phyloP scores from a whole-genome alignment of 2,329 filamentous ascomycete genomes.

The Colletotrichum chlorophyti region DNA sequence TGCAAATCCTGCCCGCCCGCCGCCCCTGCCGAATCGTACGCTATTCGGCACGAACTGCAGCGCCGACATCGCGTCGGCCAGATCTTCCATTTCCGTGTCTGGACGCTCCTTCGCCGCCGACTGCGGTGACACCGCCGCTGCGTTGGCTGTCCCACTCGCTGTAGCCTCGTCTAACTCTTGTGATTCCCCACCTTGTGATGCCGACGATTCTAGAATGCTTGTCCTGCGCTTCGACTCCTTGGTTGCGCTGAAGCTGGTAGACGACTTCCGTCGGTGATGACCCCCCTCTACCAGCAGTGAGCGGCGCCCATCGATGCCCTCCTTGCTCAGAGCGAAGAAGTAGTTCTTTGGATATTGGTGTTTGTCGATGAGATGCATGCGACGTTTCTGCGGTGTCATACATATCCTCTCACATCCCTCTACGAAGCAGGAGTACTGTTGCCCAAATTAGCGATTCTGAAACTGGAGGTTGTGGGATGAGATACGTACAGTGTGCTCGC shows the following conservation, averaged over 20 bases:
- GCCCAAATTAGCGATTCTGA: constrained; percentile 24
- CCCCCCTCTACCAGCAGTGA: constrained; percentile 75
- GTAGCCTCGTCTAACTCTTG: not conserved
- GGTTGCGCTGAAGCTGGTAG: constrained; percentile 39
- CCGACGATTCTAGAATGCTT: constrained; percentile 37
- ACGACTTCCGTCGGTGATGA: constrained; percentile 56
- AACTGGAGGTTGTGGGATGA: not conserved
- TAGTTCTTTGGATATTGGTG: constrained; percentile 90
- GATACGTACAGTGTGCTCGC: constrained; percentile 81
- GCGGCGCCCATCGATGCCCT: constrained; percentile 84
- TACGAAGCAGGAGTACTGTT: constrained; percentile 85
- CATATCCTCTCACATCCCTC: constrained; percentile 88
- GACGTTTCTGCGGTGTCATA: constrained; percentile 81
- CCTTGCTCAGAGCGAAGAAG: constrained; percentile 85
- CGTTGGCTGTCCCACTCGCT: not conserved
- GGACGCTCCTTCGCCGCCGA: constrained; percentile 29
- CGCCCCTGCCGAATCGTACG: constrained; percentile 69
- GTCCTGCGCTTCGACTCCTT: constrained; percentile 42
- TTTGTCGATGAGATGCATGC: constrained; percentile 91
- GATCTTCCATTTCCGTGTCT: constrained; percentile 65
- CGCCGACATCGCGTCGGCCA: constrained; percentile 73
- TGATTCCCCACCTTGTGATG: constrained; percentile 4
- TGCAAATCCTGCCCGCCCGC: constrained; percentile 59
- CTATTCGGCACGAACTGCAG: constrained; percentile 74
- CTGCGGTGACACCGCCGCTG: constrained; percentile 8